These are phyloP conservation scores for Scopulariopsis brevicaulis DNA, from an alignment of 2,329 filamentous ascomycete genomes.

Conservation along the genomic window DNA sequence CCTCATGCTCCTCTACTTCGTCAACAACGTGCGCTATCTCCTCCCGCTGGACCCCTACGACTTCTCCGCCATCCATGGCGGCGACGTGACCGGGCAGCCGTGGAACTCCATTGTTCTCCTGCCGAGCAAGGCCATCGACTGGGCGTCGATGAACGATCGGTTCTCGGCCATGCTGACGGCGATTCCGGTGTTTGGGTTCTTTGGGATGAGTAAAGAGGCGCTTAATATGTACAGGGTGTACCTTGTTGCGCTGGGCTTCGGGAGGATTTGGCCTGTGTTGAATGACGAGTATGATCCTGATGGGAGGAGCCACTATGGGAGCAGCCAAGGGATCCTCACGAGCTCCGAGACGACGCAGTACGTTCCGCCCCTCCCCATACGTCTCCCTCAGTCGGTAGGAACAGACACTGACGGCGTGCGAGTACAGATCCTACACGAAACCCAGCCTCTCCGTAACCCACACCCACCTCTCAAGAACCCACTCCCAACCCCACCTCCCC, in stretches of 20 bases:
- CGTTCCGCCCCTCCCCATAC: background rate
- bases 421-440: background rate
- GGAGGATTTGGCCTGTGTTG: slow-evolving; percentile 28
- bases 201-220: slow-evolving; percentile 43
- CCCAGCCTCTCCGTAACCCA: background rate
- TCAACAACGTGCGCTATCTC: slow-evolving; percentile 25
- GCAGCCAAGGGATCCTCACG: background rate
- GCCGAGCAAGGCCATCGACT: slow-evolving; percentile 26
- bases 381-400: background rate
- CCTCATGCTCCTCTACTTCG: slow-evolving; percentile 27
- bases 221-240: slow-evolving; percentile 33
- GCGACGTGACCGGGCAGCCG: slow-evolving; percentile 10
- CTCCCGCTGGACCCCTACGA: slow-evolving; percentile 21
- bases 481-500: background rate
- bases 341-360: slow-evolving; percentile 2
- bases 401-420: background rate
- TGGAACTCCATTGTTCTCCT: slow-evolving; percentile 36
- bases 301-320: background rate
- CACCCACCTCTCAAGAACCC: background rate
- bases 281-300: slow-evolving; percentile 26
- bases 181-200: slow-evolving; percentile 38
- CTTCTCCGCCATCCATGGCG: slow-evolving; percentile 28
- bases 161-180: slow-evolving; percentile 37
- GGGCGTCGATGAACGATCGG: slow-evolving; percentile 28
- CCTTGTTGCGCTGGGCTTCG: slow-evolving; percentile 28